A percentile compares a stretch with the other conserved stretches of the same genome.
phyloP scores from a whole-genome alignment of 768 basidiomycete species.

The Boletales sp. region DNA sequence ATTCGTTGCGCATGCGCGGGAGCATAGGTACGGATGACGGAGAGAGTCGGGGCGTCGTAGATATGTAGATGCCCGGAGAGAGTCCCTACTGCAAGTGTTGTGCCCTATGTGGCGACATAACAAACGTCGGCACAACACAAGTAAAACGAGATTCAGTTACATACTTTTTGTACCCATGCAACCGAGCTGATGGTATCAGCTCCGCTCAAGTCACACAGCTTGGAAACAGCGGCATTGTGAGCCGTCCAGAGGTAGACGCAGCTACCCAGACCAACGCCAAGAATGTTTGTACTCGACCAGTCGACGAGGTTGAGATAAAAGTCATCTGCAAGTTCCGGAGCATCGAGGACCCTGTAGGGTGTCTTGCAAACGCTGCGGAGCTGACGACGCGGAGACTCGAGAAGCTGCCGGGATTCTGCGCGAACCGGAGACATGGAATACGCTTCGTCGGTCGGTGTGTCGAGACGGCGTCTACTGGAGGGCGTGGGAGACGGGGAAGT shows the following conservation, averaged over 20 bases:
- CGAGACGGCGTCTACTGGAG: conserved; percentile 48
- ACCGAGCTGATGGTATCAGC: conserved; percentile 82
- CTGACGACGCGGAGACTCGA: conserved; percentile 80
- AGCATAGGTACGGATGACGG: conserved; percentile 75
- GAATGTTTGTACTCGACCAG: conserved; percentile 93
- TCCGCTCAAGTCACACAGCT: conserved; percentile 76
- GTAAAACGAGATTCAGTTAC: background rate
- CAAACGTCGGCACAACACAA: background rate
- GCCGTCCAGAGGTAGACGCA: conserved; percentile 99
- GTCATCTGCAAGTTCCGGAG: conserved; percentile 95
- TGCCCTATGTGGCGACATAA: conserved; percentile 45
- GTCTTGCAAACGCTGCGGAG: conserved; percentile 88
- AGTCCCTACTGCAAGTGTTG: conserved; percentile 90
- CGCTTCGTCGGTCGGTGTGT: conserved; percentile 81
- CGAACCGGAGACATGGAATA: conserved; percentile 92
- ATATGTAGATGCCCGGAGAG: conserved; percentile 87
- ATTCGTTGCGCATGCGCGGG: conserved; percentile 86
- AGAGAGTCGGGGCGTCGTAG: conserved; percentile 81
- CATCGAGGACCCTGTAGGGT: conserved; percentile 94
- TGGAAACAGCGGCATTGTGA: conserved; percentile 86
- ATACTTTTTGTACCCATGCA: conserved; percentile 83
- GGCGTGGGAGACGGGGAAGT: conserved; percentile 60
- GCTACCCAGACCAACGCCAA: conserved; percentile 87
- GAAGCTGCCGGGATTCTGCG: conserved; percentile 72
- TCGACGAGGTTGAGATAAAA: conserved; percentile 98